Base-by-base conservation (phyloP, 1,139 yeast species). In the Lodderomyces parapsilosis region DNA sequence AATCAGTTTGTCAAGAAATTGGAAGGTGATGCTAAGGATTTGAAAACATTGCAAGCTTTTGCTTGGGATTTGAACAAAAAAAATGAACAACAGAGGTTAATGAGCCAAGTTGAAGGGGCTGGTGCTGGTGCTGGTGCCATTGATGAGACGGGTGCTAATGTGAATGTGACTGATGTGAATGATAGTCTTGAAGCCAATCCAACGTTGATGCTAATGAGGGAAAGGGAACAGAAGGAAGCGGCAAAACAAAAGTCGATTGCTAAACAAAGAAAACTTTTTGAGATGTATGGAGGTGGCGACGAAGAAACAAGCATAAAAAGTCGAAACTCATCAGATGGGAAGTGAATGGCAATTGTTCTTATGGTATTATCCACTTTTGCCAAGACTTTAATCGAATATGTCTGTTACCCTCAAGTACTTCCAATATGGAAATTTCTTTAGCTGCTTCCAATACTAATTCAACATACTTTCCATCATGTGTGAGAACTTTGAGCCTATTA, bases 141-240 rank as follows among this genome's bases (percentile, higher is more conserved):
- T 20, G 35, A 22, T 20, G 25, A 18, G 2, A 24, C 56, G 48
- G 25, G 14, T 9, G 34, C 22, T 2, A 30, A 30, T 14, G 27
- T n/a, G 13, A 34, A 22, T 5, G 65, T 68, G 35, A 62, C 68
- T 4, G 75, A 78, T 50, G 60, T 69, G 42, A 61, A 66, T 17
- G 57, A 67, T 22, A 71, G 74, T 49, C 56, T 78, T 32, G 84
- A 80, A 49, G 82, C 83, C 2, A 77, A 79, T 42, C 88, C 88
- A 4, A 81, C 88, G 0, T 74, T 76, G 36, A 71, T 78, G 54
- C 65, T 72, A 67, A 46, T 79, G 35, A 69, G 67, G 42, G 62
- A 69, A 45, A 71, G 71, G 44, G 58, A 76, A 51, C 57, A 66
- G 37, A 63, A 72, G 42, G 40, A 48, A 37, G 56, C 68, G 43